These are phyloP conservation scores for Huntiella moniliformis DNA, from an alignment of 2,329 filamentous ascomycete genomes.

Conservation along the genomic window DNA sequence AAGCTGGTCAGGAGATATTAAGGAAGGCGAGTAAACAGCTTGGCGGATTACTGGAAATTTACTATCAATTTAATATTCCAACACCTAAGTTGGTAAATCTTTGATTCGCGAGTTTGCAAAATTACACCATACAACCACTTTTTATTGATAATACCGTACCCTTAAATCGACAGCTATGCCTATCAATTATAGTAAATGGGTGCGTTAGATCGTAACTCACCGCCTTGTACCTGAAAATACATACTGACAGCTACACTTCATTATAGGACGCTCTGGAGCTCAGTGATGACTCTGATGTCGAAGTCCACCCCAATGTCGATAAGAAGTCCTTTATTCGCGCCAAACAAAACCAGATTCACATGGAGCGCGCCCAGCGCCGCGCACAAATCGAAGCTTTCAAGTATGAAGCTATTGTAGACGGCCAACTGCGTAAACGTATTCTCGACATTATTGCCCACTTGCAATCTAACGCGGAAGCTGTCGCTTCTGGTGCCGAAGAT, in stretches of 20 bases:
- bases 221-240: background rate
- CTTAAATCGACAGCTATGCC: conserved; percentile 23
- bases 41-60: conserved; percentile 5
- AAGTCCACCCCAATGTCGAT: conserved; percentile 97
- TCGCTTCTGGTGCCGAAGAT: conserved; percentile 30
- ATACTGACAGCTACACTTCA: conserved; percentile 9
- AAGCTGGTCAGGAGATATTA: too few species aligned
- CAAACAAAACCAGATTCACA: conserved; percentile 93
- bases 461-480: conserved; percentile 48
- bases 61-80: conserved; percentile 15
- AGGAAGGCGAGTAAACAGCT: too few species aligned
- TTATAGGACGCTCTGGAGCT: conserved; percentile 76
- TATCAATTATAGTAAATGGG: conserved; percentile 51
- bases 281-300: conserved; percentile 92
- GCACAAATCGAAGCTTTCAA: conserved; percentile 79
- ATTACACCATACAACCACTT: too few species aligned
- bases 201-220: conserved; percentile 18
- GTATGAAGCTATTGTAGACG: conserved; percentile 85
- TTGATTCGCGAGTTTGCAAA: background rate
- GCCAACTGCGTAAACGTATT: conserved; percentile 73
- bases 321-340: conserved; percentile 96
- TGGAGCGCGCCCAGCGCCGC: conserved; percentile 68
- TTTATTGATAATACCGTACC: background rate
- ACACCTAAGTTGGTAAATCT: conserved; percentile 5
- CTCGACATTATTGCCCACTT: conserved; percentile 57